Conservation (phyloP, 164 flowering plant species). For the Cinnamomum chago region DNA sequence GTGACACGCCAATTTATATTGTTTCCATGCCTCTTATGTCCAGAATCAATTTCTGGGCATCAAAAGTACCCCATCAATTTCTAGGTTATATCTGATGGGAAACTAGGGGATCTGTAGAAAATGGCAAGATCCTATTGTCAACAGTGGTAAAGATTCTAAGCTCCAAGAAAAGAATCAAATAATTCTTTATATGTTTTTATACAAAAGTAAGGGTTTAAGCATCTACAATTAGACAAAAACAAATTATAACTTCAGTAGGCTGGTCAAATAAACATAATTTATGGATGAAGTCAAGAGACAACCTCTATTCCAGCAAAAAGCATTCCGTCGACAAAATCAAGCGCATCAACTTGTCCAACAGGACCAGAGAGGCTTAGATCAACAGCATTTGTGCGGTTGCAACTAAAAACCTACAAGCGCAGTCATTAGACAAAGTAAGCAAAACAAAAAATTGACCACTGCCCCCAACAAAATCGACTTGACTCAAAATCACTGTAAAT, state of each 20-base stretch:
- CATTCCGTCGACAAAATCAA: constrained; percentile 76
- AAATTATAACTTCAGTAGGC: background rate
- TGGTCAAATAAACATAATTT: background rate
- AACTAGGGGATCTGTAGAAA: background rate
- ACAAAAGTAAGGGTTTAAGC: background rate
- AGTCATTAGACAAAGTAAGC: background rate
- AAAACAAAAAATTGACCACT: background rate
- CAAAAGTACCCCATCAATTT: background rate
- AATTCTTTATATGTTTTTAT: background rate
- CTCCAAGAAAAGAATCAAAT: background rate
- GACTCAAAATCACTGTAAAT: background rate
- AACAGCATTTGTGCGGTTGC: constrained; percentile 59
- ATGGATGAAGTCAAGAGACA: background rate
- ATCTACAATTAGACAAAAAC: background rate
- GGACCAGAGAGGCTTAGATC: constrained; percentile 78
- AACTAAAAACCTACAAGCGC: constrained; percentile 50
- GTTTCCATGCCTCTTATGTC: background rate
- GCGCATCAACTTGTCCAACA: constrained; percentile 85
- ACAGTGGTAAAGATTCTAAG: background rate
- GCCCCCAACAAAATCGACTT: background rate
- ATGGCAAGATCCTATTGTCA: background rate
- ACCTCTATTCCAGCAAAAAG: constrained; percentile 96
- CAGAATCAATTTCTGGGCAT: background rate
- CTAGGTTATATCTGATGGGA: background rate
- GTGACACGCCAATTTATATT: no score